Evolutionary conservation across 2,329 filamentous ascomycete species (phyloP), one percentile per base, ranked within the genome.

Genomic region (Dactylellina drechsleri): DNA sequence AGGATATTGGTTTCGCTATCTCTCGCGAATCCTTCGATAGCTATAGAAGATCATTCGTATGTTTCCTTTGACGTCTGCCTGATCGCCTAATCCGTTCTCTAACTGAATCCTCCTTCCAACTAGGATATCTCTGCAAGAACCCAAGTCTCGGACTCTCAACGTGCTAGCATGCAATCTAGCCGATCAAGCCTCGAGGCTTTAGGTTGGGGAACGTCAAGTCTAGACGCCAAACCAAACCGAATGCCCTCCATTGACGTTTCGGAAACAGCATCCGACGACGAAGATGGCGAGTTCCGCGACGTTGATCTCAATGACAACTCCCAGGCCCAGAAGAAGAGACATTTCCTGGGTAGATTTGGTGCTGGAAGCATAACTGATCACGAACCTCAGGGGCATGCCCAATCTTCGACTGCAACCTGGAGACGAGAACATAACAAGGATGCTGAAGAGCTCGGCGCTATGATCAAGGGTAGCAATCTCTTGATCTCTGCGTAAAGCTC

Each of bases 1-100:
- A 70, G 20, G 79, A 79, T 79, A 94, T 98, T 81, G 93, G 91
- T 13, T 98, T 98, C 81, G 92, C 91, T 77, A 98, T 98, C 81
- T 97, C 93, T 43, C 88, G 94, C 80, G 95, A 98, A 83, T 97
- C 93, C 1, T 98, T 98, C 80, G 95, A 98, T 82, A 97, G 93
- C 2, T 98, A 98, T 83, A 87, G 95, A 77, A 89, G 95, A 80
- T 97, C 93, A 77, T 98, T 98, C 84, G 94, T 97, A 87, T 31
- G 71, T 79, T 90, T 85, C 13, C n/a, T 43, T 12, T 20, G n/a
- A 54, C 18, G 60, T 16, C 60, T 71, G 23, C 31, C 2, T 36
- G n/a, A 15, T 20, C 2, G 18, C 13, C 6, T 13, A 23, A 16
- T 15, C 47, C 5, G 4, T 13, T 7, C 8, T 59, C 47, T 28